phyloP scores from a whole-genome alignment of 2,329 filamentous ascomycete species.

The Stemphylium vesicarium region DNA sequence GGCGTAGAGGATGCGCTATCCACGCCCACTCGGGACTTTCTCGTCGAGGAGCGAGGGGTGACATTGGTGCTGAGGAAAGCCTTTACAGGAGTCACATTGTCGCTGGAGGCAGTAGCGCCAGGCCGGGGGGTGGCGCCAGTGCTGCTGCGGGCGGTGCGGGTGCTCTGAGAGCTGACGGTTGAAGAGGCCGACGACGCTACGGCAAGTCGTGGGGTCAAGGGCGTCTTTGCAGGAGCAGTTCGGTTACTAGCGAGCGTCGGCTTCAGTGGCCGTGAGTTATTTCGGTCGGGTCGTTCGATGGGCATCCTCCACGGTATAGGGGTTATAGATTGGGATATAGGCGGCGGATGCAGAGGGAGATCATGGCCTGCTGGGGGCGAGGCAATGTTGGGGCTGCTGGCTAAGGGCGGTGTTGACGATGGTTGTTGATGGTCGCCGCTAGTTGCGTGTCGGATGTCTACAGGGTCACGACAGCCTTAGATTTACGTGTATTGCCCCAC shows the following conservation, averaged over 20 bases:
- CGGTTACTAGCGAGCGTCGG: conserved; percentile 71
- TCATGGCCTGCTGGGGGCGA: conserved; percentile 37
- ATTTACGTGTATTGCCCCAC: conserved; percentile 15
- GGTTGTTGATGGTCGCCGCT: conserved; percentile 26
- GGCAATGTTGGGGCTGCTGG: conserved; percentile 37
- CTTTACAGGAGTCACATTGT: conserved; percentile 62
- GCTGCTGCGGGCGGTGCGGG: conserved; percentile 36
- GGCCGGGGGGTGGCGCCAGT: conserved; percentile 36
- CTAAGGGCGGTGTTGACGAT: conserved; percentile 28
- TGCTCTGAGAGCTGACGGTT: conserved; percentile 39
- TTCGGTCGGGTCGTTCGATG: conserved; percentile 52
- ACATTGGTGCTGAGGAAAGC: conserved; percentile 70
- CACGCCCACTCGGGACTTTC: conserved; percentile 68
- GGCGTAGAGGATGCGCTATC: conserved; percentile 74
- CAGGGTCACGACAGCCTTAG: conserved; percentile 25
- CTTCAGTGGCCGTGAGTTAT: conserved; percentile 66
- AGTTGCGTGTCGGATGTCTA: conserved; percentile 15
- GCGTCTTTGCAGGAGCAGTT: conserved; percentile 55
- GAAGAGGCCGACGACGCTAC: conserved; percentile 38
- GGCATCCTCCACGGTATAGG: conserved; percentile 42
- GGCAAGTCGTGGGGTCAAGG: conserved; percentile 66
- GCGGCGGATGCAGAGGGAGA: conserved; percentile 24
- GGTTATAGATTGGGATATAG: conserved; percentile 20
- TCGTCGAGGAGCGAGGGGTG: conserved; percentile 78
- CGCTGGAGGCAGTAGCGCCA: conserved; percentile 46